phyloP scores from a whole-genome alignment of 2,329 filamentous ascomycete genomes.

The Neofusicoccum cordaticola region DNA sequence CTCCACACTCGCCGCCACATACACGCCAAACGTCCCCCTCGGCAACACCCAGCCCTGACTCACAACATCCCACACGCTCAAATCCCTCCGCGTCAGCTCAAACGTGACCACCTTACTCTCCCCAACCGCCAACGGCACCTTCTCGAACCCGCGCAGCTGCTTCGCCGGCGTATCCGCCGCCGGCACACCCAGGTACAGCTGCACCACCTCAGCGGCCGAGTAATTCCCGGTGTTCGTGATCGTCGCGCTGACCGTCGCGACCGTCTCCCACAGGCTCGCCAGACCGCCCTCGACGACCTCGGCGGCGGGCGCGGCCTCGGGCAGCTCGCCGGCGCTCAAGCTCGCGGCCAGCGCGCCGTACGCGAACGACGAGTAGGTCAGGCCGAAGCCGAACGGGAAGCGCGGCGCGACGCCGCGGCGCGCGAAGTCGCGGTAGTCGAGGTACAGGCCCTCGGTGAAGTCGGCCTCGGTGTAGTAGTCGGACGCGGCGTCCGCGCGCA shows the following conservation, averaged over 20 bases:
- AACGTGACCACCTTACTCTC: slow-evolving; percentile 32
- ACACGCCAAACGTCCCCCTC: slow-evolving; percentile 28
- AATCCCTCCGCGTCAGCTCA: slow-evolving; percentile 33
- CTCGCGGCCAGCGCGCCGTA: slow-evolving; percentile 33
- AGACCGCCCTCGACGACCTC: background rate
- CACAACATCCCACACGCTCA: slow-evolving; percentile 36
- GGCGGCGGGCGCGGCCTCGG: slow-evolving; percentile 16
- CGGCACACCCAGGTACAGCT: slow-evolving; percentile 38
- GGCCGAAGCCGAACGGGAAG: slow-evolving; percentile 38
- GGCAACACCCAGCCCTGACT: slow-evolving; percentile 35
- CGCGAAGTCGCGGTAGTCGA: slow-evolving; percentile 56
- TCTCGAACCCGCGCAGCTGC: slow-evolving; percentile 38
- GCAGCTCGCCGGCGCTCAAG: slow-evolving; percentile 28
- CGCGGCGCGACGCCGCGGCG: slow-evolving; percentile 24
- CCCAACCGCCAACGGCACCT: slow-evolving; percentile 32
- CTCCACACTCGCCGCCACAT: slow-evolving; percentile 1
- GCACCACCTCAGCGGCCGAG: slow-evolving; percentile 36
- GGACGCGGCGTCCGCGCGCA: slow-evolving; percentile 46
- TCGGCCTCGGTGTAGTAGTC: slow-evolving; percentile 38
- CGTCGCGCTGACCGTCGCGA: slow-evolving; percentile 33
- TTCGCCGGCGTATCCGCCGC: slow-evolving; percentile 29
- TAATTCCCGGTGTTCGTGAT: slow-evolving; percentile 36
- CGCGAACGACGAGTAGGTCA: slow-evolving; percentile 42
- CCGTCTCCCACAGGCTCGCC: slow-evolving; percentile 31
- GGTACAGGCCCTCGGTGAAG: slow-evolving; percentile 52